Conservation (phyloP, 257 asterid species). For the Nemophila menziesii region DNA sequence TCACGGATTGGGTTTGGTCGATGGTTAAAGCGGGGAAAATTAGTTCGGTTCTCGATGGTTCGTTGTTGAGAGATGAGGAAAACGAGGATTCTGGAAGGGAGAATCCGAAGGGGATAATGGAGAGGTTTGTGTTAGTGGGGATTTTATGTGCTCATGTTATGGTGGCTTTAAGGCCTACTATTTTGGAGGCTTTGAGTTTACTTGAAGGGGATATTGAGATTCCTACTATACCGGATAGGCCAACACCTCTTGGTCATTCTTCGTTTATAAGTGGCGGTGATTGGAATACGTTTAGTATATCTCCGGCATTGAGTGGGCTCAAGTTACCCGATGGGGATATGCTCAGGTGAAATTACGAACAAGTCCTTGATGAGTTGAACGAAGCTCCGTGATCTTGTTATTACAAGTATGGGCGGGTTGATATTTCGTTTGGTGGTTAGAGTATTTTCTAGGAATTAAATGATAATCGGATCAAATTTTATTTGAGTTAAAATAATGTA, state of each 20-base stretch:
- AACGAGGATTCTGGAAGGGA: constrained; percentile 1
- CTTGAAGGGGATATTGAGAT: constrained; percentile 10
- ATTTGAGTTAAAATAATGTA: no score
- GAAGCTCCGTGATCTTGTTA: no score
- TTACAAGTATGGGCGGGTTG: no score
- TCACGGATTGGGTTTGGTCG: constrained; percentile 12
- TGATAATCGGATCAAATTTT: no score
- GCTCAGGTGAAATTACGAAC: constrained; percentile 1
- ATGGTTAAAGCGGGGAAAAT: constrained; percentile 10
- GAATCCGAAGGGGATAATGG: constrained; percentile 9
- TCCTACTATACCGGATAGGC: constrained; percentile 11
- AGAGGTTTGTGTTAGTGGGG: constrained; percentile 11
- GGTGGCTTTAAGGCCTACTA: constrained; percentile 13
- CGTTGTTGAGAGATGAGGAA: constrained; percentile 1
- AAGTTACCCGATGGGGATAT: not conserved
- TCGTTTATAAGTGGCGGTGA: not conserved
- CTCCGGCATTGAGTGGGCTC: not conserved
- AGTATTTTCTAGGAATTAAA: no score
- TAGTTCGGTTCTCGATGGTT: constrained; percentile 1
- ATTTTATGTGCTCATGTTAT: constrained; percentile 12
- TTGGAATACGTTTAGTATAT: not conserved
- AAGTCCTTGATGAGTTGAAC: not conserved
- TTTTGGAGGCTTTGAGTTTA: constrained; percentile 6
- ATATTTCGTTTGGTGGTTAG: no score
- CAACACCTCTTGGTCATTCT: constrained; percentile 8